A percentile compares a stretch with the other conserved stretches of the same genome.
phyloP scores from a whole-genome alignment of 495 filamentous ascomycete species.

The Podospora bellae-mahoneyi region DNA sequence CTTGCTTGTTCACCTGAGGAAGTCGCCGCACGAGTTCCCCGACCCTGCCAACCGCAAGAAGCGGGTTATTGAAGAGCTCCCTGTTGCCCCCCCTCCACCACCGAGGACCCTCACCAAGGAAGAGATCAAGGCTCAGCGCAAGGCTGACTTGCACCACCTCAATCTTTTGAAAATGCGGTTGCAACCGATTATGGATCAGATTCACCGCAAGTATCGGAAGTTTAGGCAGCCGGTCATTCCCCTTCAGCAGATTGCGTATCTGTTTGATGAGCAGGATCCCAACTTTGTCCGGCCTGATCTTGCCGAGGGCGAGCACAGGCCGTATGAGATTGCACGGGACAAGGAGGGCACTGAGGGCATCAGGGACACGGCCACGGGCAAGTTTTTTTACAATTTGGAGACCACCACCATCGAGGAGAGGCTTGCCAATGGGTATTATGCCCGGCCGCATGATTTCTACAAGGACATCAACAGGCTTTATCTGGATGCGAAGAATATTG shows the following conservation, averaged over 20 bases:
- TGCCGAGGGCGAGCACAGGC: constrained; percentile 58
- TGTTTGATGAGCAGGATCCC: constrained; percentile 80
- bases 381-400: constrained; percentile 92
- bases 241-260: constrained; percentile 65
- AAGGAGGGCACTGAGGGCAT: constrained; percentile 70
- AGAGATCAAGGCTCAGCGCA: constrained; percentile 74
- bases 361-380: constrained; percentile 63
- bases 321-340: constrained; percentile 71
- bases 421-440: constrained; percentile 92
- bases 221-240: constrained; percentile 80
- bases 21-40: constrained; percentile 78
- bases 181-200: constrained; percentile 92
- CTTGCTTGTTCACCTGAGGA: constrained; percentile 69
- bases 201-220: constrained; percentile 76
- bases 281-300: constrained; percentile 75
- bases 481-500: constrained; percentile 72
- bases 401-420: constrained; percentile 91
- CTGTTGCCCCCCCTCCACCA: constrained; percentile 67
- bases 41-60: constrained; percentile 80
- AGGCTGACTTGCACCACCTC: constrained; percentile 71
- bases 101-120: constrained; percentile 64
- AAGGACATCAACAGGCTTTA: constrained; percentile 77
- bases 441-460: constrained; percentile 79
- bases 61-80: constrained; percentile 71
- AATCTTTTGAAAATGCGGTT: constrained; percentile 84